A percentile compares a stretch with the other conserved stretches of the same genome.
Conservation (phyloP, 2,329 filamentous ascomycete species). For the Fusarium sp. region DNA sequence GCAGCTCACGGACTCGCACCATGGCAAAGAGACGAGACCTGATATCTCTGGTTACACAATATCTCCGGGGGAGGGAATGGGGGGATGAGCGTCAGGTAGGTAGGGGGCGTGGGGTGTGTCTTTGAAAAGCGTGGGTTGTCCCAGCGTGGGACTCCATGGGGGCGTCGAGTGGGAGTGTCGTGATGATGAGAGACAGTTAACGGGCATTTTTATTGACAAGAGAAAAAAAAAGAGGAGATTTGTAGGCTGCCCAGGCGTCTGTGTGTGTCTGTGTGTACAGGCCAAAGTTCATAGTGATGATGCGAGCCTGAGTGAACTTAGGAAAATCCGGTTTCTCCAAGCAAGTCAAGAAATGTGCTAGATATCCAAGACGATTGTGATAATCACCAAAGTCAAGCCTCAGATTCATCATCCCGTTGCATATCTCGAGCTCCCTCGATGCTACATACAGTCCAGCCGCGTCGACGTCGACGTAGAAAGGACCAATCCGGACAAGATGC, state of each 20-base stretch:
- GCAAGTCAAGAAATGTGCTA: neutral
- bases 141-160: constrained; percentile 27
- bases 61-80: constrained; percentile 17
- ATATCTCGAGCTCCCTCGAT: constrained; percentile 23
- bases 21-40: constrained; percentile 11
- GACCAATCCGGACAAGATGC: constrained; percentile 17
- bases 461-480: constrained; percentile 10
- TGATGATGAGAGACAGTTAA: constrained; percentile 19
- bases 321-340: neutral
- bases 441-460: constrained; percentile 15
- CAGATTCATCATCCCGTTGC: constrained; percentile 24
- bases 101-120: constrained; percentile 40
- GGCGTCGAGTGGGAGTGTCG: constrained; percentile 29
- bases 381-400: constrained; percentile 10
- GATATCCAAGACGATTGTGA: neutral
- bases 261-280: constrained; percentile 15
- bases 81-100: neutral
- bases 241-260: constrained; percentile 5
- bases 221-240: constrained; percentile 2
- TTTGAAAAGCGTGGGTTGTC: constrained; percentile 38
- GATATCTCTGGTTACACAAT: constrained; percentile 15
- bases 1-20: constrained; percentile 17
- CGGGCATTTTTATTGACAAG: constrained; percentile 10
- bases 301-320: neutral
- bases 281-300: constrained; percentile 11